Evolutionary conservation across 2,329 filamentous ascomycete genomes (phyloP).

Genomic region (Aureobasidium sp.): DNA sequence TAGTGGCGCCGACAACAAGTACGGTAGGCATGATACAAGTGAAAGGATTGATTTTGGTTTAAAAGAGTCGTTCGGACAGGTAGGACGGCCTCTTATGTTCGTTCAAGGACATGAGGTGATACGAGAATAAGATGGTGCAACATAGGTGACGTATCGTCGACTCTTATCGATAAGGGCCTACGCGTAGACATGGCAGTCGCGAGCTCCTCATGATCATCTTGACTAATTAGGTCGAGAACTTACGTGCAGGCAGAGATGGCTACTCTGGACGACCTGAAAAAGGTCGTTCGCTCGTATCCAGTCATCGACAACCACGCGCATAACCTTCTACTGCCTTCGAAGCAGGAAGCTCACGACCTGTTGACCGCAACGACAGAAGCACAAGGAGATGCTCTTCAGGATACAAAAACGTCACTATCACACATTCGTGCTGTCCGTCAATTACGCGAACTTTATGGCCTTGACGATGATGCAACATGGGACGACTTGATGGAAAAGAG

Average conservation of each 20-base stretch:
- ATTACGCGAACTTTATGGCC: slow-evolving; percentile 57
- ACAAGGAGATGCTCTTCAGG: slow-evolving; percentile 57
- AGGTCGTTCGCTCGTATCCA: slow-evolving; percentile 34
- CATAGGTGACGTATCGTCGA: too few species aligned
- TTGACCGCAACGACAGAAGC: slow-evolving; percentile 67
- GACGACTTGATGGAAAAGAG: slow-evolving; percentile 46
- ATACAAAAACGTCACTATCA: slow-evolving; percentile 56
- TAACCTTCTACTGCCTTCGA: slow-evolving; percentile 52
- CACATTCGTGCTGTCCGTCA: slow-evolving; percentile 65
- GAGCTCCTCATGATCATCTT: neutral
- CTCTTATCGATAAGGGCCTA: neutral
- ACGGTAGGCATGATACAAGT: too few species aligned
- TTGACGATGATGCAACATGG: slow-evolving; percentile 52
- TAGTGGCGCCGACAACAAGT: too few species aligned
- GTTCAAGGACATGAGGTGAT: too few species aligned
- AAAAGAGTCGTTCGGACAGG: too few species aligned
- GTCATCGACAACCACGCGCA: slow-evolving; percentile 70
- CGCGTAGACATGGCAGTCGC: neutral
- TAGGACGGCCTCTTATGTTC: too few species aligned
- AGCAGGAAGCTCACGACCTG: slow-evolving; percentile 45
- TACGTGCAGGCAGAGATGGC: neutral
- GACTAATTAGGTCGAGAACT: neutral
- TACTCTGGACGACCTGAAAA: slow-evolving; percentile 22
- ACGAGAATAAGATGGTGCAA: too few species aligned
- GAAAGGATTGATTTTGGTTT: too few species aligned